Percentiles rank a stretch among this genome's conserved stretches.
Conservation (phyloP, 768 basidiomycete genomes). For the Russula foetens region DNA sequence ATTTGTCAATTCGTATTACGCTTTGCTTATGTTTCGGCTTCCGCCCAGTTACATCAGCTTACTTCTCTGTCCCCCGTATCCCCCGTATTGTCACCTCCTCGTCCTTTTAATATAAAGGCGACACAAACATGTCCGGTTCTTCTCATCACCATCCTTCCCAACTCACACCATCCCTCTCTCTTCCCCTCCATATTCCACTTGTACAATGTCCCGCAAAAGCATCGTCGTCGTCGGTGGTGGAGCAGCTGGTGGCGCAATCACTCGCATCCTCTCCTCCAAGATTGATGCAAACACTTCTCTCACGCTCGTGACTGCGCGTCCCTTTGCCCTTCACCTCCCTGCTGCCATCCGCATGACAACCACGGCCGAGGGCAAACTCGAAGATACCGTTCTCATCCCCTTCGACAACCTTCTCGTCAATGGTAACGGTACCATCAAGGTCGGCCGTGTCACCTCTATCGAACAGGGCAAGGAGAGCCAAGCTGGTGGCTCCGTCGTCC, state of each 20-base stretch:
- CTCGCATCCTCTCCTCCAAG: slow-evolving; percentile 40
- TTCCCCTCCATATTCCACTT: neutral
- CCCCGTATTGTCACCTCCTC: neutral
- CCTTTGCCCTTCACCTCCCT: slow-evolving; percentile 44
- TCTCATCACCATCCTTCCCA: neutral
- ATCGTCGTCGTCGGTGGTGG: slow-evolving; percentile 54
- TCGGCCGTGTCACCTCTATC: slow-evolving; percentile 11
- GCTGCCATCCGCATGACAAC: slow-evolving; percentile 47
- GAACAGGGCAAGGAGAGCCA: slow-evolving; percentile 2
- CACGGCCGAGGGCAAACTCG: slow-evolving; percentile 33
- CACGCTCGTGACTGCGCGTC: slow-evolving; percentile 44
- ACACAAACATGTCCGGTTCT: neutral
- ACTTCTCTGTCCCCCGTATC: too few species aligned
- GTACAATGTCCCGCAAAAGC: slow-evolving; percentile 21
- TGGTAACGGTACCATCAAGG: slow-evolving; percentile 11
- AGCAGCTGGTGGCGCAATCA: slow-evolving; percentile 39
- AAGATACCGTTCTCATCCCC: slow-evolving; percentile 17
- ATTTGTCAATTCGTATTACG: neutral
- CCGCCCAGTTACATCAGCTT: neutral
- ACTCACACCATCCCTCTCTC: neutral
- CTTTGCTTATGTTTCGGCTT: neutral
- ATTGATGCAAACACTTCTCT: slow-evolving; percentile 42
- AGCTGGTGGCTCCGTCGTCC: slow-evolving; percentile 4
- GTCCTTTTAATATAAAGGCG: neutral
- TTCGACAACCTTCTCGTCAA: slow-evolving; percentile 16